Evolutionary conservation across 176 grass and related monocot species (phyloP), one percentile per base, ranked within the genome.

Genomic region (Themeda triandra): DNA sequence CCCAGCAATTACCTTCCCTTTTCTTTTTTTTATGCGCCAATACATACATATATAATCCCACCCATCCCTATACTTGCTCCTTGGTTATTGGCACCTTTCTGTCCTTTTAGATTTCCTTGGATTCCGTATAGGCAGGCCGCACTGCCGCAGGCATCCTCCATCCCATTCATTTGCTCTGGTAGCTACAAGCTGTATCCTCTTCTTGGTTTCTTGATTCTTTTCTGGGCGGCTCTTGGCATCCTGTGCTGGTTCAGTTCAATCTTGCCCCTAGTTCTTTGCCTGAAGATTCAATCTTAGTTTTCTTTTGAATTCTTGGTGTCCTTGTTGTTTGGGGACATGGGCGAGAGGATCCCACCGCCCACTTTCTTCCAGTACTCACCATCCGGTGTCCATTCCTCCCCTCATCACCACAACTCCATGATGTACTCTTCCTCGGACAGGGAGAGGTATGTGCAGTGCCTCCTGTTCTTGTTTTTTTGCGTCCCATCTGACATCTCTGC

Each of bases 301-400:
- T 41, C 21, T 14, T 66, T 58, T 59, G 44, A 66, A 58, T 79
- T 86, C 45, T 60, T 24, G 10, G 5, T 71, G 19, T 58, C 42
- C 6, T 7, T 39, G 68, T 39, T 65, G 83, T 58, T 73, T 30
- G 73, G 32, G 63, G 70, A 65, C 68, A 98, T 98, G 96, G 93
- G 94, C 68, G 96, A 98, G 80, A 94, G 93, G 86, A 90, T 90
- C 51, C 91, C 85, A 17, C 86, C 80, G 56, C 82, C 87, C 78
- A 63, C 77, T 81, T 98, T 93, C 87, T 95, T 94, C 89, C 93
- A 92, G 82, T 88, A 88, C 67, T 95, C 92, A 8, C 92, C 92
- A 36, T 98, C 92, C 18, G 91, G 95, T 36, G 85, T 95, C 77
- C 93, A 94, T 83, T 94, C 93, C 35, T 98, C 93, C 14, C 89